These are phyloP conservation scores for Naumovozyma castellii DNA, from an alignment of 805 yeast genomes.

Conservation along the genomic window DNA sequence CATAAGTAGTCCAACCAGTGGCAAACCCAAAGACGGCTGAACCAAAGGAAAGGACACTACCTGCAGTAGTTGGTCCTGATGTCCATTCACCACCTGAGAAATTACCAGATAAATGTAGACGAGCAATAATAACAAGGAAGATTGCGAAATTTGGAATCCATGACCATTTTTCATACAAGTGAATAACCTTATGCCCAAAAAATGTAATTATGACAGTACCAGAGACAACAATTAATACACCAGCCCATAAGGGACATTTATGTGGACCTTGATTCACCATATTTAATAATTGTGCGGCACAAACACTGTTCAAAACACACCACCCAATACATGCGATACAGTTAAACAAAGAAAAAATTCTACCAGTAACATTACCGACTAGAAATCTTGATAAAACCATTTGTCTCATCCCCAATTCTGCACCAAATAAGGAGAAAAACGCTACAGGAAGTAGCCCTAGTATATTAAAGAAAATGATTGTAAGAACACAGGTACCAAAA, in stretches of 20 bases:
- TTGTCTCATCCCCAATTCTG: conserved; percentile 78
- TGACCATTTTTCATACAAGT: conserved; percentile 70
- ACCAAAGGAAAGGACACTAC: conserved; percentile 69
- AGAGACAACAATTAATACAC: conserved; percentile 61
- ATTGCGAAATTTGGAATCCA: conserved; percentile 77
- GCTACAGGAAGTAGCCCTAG: conserved; percentile 76
- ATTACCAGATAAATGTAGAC: conserved; percentile 57
- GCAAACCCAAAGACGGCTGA: conserved; percentile 81
- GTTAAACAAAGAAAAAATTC: conserved; percentile 69
- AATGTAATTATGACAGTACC: conserved; percentile 65
- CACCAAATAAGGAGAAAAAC: conserved; percentile 72
- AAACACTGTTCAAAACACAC: conserved; percentile 88
- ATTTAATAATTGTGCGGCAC: conserved; percentile 71
- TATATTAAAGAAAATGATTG: conserved; percentile 61
- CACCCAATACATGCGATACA: conserved; percentile 85
- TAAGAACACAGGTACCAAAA: conserved; percentile 62
- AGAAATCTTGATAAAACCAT: conserved; percentile 71
- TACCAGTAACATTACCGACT: conserved; percentile 64
- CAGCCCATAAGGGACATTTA: conserved; percentile 82
- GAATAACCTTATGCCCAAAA: conserved; percentile 79
- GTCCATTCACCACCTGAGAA: conserved; percentile 45
- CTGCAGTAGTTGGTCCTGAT: conserved; percentile 63
- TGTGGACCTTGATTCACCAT: conserved; percentile 51
- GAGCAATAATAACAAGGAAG: conserved; percentile 69
- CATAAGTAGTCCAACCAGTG: conserved; percentile 90